phyloP scores from a whole-genome alignment of 805 yeast species.

The Teunomyces cretensis region DNA sequence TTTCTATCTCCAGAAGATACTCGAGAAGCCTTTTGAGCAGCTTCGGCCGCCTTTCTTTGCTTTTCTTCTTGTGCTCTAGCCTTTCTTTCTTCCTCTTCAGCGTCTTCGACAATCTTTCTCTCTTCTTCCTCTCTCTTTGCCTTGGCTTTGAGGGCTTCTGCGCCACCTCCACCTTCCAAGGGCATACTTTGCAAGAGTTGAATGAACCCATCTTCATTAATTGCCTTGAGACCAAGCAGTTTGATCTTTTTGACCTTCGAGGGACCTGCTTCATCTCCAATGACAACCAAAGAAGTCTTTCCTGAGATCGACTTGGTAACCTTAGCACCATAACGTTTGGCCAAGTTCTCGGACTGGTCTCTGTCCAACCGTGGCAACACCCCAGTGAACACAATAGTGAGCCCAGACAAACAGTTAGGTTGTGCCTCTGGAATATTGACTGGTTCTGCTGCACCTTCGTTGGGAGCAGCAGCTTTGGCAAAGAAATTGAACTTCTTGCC shows the following conservation, averaged over 20 bases:
- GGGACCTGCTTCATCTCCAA: conserved; percentile 97
- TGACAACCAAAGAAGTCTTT: conserved; percentile 82
- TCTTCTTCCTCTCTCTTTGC: conserved; percentile 71
- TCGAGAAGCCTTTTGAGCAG: conserved; percentile 6
- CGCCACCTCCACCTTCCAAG: conserved; percentile 87
- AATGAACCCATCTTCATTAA: conserved; percentile 83
- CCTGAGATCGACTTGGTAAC: conserved; percentile 84
- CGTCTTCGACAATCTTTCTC: conserved; percentile 46
- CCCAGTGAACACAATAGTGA: conserved; percentile 94
- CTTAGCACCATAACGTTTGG: conserved; percentile 86
- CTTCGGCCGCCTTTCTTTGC: conserved; percentile 7
- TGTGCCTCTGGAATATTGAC: conserved; percentile 75
- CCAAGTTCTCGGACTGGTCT: conserved; percentile 69
- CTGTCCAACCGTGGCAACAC: conserved; percentile 77
- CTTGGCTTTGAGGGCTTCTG: conserved; percentile 69
- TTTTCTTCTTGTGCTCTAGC: conserved; percentile 22
- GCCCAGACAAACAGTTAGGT: conserved; percentile 82
- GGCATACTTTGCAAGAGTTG: conserved; percentile 79
- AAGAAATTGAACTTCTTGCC: conserved; percentile 60
- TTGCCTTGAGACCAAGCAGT: conserved; percentile 71
- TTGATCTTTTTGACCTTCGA: conserved; percentile 83
- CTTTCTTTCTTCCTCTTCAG: conserved; percentile 35
- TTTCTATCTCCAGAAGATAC: conserved; percentile 4
- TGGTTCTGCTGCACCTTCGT: conserved; percentile 22
- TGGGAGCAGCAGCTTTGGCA: conserved; percentile 25